Evolutionary conservation across 495 filamentous ascomycete genomes (phyloP), one percentile per base, ranked within the genome.

Genomic region (Penicillium goetzii): DNA sequence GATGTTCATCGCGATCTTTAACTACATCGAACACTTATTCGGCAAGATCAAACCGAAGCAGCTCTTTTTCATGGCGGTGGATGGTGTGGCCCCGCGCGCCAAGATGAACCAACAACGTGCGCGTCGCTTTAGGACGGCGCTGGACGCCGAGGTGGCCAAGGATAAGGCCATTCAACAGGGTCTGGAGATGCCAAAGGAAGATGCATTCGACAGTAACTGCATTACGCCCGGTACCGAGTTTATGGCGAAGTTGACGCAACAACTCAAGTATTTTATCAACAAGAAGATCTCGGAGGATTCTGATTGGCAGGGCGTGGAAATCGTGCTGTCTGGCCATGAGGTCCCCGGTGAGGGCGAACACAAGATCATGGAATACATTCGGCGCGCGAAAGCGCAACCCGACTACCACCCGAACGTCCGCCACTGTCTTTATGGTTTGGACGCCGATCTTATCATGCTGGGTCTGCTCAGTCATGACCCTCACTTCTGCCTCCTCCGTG

Each of bases 21-120:
- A 98, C 79, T 99, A 99, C 74, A 98, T 99, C 64, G 96, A 99
- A 76, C 96, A 99, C 81, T 79, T 99, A 11, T 99, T 96, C 69
- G 93, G 93, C 55, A 98, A 97, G 78, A 99, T 99, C 65, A 97
- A 97, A 75, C 96, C 96, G 2, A 93, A 96, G 78, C 88, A 97
- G 80, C 84, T 99, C 14, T 99, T 99, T 76, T 99, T 97, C 80
- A 97, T 99, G 96, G 96, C 96, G 11, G 92, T 99, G 58, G 96
- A 99, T 72, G 95, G 95, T 61, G 96, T 99, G 56, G 96, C 96
- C 17, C 96, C 96, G 12, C 88, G 96, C 63, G 96, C 96, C 45
- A 99, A 99, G 83, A 99, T 99, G 96, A 99, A 99, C 69, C 96
- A 99, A 74, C 96, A 99, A 78, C 90, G 96, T 67, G 90, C 96